Conservation (phyloP, 192 early-diverging fungal species). For the Gigaspora rosea region DNA sequence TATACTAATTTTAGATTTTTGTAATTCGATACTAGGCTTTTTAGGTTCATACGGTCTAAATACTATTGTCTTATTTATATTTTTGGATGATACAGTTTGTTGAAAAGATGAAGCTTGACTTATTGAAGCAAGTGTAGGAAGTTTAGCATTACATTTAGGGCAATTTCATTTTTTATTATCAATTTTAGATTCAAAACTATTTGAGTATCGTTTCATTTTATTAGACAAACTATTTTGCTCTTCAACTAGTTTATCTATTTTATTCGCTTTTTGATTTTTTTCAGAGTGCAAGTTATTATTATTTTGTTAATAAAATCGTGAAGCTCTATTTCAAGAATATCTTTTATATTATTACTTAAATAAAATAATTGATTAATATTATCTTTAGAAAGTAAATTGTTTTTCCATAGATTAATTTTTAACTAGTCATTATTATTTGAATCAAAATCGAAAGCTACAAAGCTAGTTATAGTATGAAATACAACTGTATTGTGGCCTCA, state of each 20-base stretch:
- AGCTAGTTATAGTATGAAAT: slow-evolving; percentile 6
- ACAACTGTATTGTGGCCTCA: not conserved
- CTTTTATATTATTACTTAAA: too few relatives aligned
- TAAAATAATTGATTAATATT: too few relatives aligned
- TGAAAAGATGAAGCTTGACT: not conserved
- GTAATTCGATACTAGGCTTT: too few relatives aligned
- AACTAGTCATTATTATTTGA: too few relatives aligned
- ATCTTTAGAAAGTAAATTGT: too few relatives aligned
- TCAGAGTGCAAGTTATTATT: not conserved
- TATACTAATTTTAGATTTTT: too few relatives aligned
- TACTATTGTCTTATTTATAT: too few relatives aligned
- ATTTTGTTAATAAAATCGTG: too few relatives aligned
- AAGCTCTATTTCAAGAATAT: too few relatives aligned
- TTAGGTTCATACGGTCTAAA: too few relatives aligned
- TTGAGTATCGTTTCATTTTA: not conserved
- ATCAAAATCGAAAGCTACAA: not conserved
- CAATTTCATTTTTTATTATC: not conserved
- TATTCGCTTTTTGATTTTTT: not conserved
- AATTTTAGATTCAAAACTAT: not conserved
- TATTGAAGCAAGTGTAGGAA: not conserved
- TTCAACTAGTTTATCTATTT: not conserved
- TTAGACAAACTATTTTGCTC: not conserved
- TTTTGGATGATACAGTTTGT: too few relatives aligned
- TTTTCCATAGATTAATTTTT: too few relatives aligned
- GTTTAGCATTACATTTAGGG: not conserved